A percentile compares a stretch with the other conserved stretches of the same genome.
Evolutionary conservation across 2,329 filamentous ascomycete species (phyloP).

Genomic region (Didymella lethalis): DNA sequence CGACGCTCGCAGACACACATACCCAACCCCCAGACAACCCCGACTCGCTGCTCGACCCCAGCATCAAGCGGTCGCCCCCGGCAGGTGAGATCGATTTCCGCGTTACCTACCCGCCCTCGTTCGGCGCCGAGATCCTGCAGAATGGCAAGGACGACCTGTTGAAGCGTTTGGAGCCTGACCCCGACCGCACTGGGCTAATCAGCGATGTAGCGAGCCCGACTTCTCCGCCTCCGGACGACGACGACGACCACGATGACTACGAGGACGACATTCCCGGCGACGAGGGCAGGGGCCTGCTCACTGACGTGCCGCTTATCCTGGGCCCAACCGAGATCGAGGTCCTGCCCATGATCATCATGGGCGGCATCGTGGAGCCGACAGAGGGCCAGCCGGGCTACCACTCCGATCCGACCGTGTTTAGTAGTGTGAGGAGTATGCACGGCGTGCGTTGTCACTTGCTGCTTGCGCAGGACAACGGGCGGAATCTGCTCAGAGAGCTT

Average conservation of each 20-base stretch:
- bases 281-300: constrained; percentile 82
- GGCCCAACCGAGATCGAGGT: constrained; percentile 96
- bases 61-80: constrained; percentile 49
- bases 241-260: constrained; percentile 73
- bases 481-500: constrained; percentile 87
- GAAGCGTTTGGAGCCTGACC: constrained; percentile 58
- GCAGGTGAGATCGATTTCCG: constrained; percentile 58
- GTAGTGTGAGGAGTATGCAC: constrained; percentile 77
- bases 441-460: constrained; percentile 90
- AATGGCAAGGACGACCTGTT: constrained; percentile 61
- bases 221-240: constrained; percentile 61
- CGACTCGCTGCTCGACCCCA: constrained; percentile 46
- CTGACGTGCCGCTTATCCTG: constrained; percentile 92
- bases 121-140: constrained; percentile 59
- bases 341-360: constrained; percentile 96
- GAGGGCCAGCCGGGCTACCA: constrained; percentile 69
- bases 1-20: constrained; percentile 21
- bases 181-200: constrained; percentile 51
- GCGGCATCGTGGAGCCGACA: constrained; percentile 84
- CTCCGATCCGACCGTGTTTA: constrained; percentile 59
- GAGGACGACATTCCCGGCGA: constrained; percentile 75
- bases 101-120: constrained; percentile 58
- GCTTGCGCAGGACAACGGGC: constrained; percentile 86
- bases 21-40: constrained; percentile 5
- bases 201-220: constrained; percentile 51